phyloP scores from a whole-genome alignment of 768 basidiomycete species.

The Kwoniella bestiolae region DNA sequence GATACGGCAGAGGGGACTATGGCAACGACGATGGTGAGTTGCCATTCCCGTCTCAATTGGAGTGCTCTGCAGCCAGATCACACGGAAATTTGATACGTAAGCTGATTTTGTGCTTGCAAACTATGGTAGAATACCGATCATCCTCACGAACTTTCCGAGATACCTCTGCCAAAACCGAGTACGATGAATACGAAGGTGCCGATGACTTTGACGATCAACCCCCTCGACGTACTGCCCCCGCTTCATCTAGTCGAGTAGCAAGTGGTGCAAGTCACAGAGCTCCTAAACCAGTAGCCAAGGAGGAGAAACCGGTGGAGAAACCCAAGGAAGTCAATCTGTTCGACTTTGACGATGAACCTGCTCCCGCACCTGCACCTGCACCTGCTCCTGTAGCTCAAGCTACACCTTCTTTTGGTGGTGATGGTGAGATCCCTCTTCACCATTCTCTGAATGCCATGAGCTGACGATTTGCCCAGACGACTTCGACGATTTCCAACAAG shows the following conservation, averaged over 20 bases:
- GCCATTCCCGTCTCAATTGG: background rate
- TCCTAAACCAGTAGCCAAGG: slow-evolving; percentile 39
- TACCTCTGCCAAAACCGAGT: slow-evolving; percentile 58
- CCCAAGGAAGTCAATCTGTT: slow-evolving; percentile 72
- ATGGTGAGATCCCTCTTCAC: slow-evolving; percentile 39
- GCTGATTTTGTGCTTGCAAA: too few species aligned
- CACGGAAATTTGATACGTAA: too few species aligned
- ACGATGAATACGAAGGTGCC: slow-evolving; percentile 95
- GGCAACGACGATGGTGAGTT: slow-evolving; percentile 51
- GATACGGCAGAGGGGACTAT: slow-evolving; percentile 47
- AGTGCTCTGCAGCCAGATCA: background rate
- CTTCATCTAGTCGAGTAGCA: slow-evolving; percentile 19
- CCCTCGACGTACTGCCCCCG: slow-evolving; percentile 34
- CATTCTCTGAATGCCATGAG: background rate
- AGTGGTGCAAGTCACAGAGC: slow-evolving; percentile 19
- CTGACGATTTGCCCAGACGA: slow-evolving; percentile 54
- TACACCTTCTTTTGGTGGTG: slow-evolving; percentile 36
- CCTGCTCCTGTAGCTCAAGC: slow-evolving; percentile 51
- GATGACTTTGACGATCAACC: slow-evolving; percentile 75
- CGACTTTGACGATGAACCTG: slow-evolving; percentile 70
- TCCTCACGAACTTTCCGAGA: slow-evolving; percentile 39
- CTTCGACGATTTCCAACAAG: slow-evolving; percentile 61
- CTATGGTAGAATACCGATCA: slow-evolving; percentile 26
- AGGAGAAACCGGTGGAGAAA: slow-evolving; percentile 59
- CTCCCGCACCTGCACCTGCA: slow-evolving; percentile 56